Evolutionary conservation across 495 filamentous ascomycete genomes (phyloP), one percentile per base, ranked within the genome.

Genomic region (Cladorrhinum samala): DNA sequence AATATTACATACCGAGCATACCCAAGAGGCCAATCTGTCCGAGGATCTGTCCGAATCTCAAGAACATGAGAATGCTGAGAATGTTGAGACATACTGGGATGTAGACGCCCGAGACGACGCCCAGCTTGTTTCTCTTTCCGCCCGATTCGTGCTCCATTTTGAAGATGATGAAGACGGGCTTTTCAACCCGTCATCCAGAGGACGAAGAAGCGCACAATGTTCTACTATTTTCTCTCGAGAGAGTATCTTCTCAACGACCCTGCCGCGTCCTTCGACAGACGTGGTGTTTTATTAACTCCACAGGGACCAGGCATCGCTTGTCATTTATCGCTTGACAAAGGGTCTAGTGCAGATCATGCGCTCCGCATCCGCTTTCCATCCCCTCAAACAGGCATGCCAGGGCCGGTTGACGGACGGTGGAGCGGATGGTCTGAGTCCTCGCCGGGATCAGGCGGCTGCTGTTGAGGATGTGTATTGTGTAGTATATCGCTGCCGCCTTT

Each of bases 31-130:
- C 89, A 56, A 81, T 79, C 63, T 91, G 85, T 24, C 89, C 89
- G 27, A 91, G 69, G 51, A 91, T 86, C 52, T 86, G 84, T 4
- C 87, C 87, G 61, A 91, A 91, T 23, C 87, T 77, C 65, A 91
- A 73, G 70, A 95, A 95, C 89, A 94, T 93, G 39, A 95, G 80
- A 72, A 95, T 95, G 56, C 88, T 92, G 44, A 94, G 70, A n/a
- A 94, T 88, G 68, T 94, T 95, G 58, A 93, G 70, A 43, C 82
- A 89, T 5, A 88, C 90, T 19, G 89, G 89, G 18, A 93, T 85
- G 65, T 91, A 95, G 37, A 93, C 89, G 7, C 87, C 87, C 9
- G 86, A 85, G 61, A 87, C 84, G 2, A 82, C 82, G 14, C 86
- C 84, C 49, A 91, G 76, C 65, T 89, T 91, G 53, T 72, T 51